phyloP scores from a whole-genome alignment of 169 alveolate species.

The Plasmodium malariae region DNA sequence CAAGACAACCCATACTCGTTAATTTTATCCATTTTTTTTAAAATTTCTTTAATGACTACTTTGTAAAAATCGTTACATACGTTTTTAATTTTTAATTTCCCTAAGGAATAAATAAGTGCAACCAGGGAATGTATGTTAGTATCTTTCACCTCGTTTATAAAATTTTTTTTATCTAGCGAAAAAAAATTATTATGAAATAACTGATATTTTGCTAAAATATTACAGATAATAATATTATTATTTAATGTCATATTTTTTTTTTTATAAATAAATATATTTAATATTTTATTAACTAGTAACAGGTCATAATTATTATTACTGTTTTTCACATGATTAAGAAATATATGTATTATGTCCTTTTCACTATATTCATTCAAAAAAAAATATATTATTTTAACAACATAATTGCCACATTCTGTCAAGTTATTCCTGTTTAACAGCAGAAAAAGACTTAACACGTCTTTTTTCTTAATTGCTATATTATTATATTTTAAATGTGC shows the following conservation, averaged over 20 bases:
- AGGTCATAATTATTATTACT: conserved; percentile 21
- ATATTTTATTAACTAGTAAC: conserved; percentile 35
- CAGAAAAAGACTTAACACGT: conserved; percentile 11
- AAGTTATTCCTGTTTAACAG: conserved; percentile 14
- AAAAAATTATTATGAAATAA: conserved; percentile 51
- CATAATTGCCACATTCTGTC: conserved; percentile 20
- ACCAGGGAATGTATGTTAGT: conserved; percentile 58
- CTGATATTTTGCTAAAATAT: conserved; percentile 51
- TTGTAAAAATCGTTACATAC: conserved; percentile 17
- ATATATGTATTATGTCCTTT: conserved; percentile 41
- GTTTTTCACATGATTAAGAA: conserved; percentile 28
- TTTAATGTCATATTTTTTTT: conserved; percentile 38
- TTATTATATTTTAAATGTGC: conserved; percentile 15
- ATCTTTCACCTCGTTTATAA: conserved; percentile 20
- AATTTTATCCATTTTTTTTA: conserved; percentile 44
- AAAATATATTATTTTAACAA: conserved; percentile 9
- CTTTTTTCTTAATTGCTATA: conserved; percentile 39
- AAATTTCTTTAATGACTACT: conserved; percentile 32
- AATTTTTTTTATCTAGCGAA: conserved; percentile 25
- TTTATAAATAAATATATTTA: conserved; percentile 58
- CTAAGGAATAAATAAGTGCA: conserved; percentile 46
- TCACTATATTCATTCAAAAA: conserved; percentile 40
- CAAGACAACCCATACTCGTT: conserved; percentile 74
- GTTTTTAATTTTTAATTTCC: conserved; percentile 53
- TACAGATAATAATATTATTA: conserved; percentile 33